Conservation (phyloP, 2,329 filamentous ascomycete genomes). For the Botrytis fragariae region DNA sequence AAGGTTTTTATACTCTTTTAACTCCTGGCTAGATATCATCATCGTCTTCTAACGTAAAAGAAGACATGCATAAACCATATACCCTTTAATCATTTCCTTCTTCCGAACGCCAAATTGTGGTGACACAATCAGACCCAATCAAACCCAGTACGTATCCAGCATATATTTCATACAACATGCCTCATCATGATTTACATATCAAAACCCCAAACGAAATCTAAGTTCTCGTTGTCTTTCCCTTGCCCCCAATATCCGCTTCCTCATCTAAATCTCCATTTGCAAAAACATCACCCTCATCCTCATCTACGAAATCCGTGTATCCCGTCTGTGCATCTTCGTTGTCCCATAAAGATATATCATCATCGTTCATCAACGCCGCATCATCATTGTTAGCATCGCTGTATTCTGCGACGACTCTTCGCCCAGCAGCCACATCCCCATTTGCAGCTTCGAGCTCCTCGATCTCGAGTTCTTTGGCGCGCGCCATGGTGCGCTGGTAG, state of each 20-base stretch:
- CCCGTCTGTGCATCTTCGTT: constrained; percentile 25
- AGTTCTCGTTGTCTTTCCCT: constrained; percentile 13
- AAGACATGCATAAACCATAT: neutral
- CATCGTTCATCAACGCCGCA: constrained; percentile 35
- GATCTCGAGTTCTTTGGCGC: constrained; percentile 55
- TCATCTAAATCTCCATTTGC: constrained; percentile 29
- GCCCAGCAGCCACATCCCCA: constrained; percentile 12
- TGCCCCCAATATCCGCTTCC: constrained; percentile 18
- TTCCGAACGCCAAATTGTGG: constrained; percentile 6
- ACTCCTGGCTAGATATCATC: neutral
- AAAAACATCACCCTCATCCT: constrained; percentile 34
- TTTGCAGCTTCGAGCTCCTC: constrained; percentile 34
- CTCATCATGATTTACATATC: neutral
- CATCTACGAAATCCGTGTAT: constrained; percentile 36
- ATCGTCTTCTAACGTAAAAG: neutral
- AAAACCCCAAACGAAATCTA: neutral
- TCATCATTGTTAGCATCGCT: constrained; percentile 31
- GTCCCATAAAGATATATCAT: constrained; percentile 40
- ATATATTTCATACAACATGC: constrained; percentile 12
- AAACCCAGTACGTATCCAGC: constrained; percentile 1
- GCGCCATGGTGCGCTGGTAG: constrained; percentile 68
- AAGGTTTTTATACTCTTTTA: neutral
- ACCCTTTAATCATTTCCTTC: constrained; percentile 5
- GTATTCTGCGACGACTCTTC: constrained; percentile 24
- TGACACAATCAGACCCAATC: constrained; percentile 8